These are phyloP conservation scores for Begonia loranthoides DNA, from an alignment of 306 rosid species.

Conservation along the genomic window DNA sequence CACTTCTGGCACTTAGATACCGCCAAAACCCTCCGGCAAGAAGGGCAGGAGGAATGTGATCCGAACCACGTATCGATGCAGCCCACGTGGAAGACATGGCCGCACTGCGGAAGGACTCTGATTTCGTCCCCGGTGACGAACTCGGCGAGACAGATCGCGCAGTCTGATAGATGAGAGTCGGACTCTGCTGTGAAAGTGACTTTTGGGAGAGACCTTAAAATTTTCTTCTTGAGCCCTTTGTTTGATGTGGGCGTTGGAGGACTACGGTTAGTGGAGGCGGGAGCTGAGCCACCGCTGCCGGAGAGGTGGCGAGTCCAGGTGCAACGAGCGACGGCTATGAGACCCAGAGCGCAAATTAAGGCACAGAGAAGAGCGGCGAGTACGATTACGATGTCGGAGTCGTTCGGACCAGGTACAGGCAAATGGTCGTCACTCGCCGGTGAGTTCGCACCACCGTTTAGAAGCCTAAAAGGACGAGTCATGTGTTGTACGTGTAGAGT, in stretches of 20 bases:
- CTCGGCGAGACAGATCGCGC: slow-evolving; percentile 63
- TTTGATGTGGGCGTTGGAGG: slow-evolving; percentile 26
- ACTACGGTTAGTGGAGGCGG: background rate
- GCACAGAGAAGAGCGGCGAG: slow-evolving; percentile 62
- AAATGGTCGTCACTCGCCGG: no score
- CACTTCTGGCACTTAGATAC: slow-evolving; percentile 61
- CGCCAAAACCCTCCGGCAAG: slow-evolving; percentile 51
- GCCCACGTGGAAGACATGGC: slow-evolving; percentile 46
- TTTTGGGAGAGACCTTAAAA: slow-evolving; percentile 57
- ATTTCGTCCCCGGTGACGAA: slow-evolving; percentile 55
- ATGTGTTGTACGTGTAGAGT: no score
- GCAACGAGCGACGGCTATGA: slow-evolving; percentile 68
- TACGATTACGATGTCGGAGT: slow-evolving; percentile 64
- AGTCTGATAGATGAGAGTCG: slow-evolving; percentile 25
- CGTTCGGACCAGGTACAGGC: background rate
- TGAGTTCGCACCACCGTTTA: no score
- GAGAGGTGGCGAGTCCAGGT: slow-evolving; percentile 62
- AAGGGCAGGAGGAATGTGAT: slow-evolving; percentile 68
- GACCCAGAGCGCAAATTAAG: slow-evolving; percentile 61
- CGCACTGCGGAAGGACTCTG: slow-evolving; percentile 61
- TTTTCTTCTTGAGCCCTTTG: slow-evolving; percentile 70
- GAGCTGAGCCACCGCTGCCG: background rate
- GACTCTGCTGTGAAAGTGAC: slow-evolving; percentile 23
- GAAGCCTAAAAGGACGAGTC: no score
- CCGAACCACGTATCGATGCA: slow-evolving; percentile 73